These are phyloP conservation scores for Casuarina glauca DNA, from an alignment of 306 rosid genomes.

Conservation along the genomic window DNA sequence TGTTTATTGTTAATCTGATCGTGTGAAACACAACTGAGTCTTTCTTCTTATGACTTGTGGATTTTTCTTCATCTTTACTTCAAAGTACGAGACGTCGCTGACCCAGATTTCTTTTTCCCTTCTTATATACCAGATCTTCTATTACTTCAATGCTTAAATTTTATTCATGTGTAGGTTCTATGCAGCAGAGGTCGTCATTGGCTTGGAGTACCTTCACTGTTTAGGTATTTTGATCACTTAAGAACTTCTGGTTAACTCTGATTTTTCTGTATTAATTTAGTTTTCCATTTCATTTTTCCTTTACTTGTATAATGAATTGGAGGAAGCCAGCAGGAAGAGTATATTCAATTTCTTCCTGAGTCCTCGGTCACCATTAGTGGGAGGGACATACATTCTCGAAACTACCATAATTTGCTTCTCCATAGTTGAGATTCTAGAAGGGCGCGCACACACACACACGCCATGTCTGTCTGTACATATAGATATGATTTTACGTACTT, in stretches of 20 bases:
- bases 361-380: background rate
- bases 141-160: conserved; percentile 24
- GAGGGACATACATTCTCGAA: background rate
- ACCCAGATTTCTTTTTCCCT: background rate
- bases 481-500: background rate
- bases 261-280: background rate
- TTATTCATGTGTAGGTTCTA: conserved; percentile 63
- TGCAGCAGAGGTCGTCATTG: conserved; percentile 88
- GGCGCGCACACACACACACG: background rate
- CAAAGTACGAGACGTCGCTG: background rate
- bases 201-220: conserved; percentile 96
- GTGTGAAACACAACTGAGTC: conserved; percentile 8
- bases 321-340: background rate
- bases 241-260: background rate
- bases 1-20: background rate
- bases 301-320: background rate
- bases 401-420: background rate
- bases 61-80: background rate
- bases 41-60: conserved; percentile 1
- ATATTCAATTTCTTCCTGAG: background rate
- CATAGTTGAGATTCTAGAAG: background rate
- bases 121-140: background rate
- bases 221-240: conserved; percentile 54
- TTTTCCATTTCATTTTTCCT: conserved; percentile 14
- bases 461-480: background rate